Base-by-base conservation (phyloP, 2,329 filamentous ascomycete genomes). In the Gyromitra esculenta region DNA sequence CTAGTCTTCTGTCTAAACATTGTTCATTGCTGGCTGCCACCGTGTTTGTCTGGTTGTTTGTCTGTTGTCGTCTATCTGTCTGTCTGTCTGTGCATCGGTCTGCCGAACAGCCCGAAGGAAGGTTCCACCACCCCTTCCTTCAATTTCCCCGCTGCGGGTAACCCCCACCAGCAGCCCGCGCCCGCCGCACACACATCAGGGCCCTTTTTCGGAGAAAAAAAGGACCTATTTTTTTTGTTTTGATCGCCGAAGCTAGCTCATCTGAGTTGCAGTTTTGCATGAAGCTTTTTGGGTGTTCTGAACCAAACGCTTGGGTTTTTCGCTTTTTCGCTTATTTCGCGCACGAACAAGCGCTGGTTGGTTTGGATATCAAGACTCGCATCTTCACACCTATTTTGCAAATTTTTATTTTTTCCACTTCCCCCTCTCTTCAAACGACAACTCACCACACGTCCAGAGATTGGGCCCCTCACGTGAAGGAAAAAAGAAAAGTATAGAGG, bases 281-380 rank as follows among this genome's bases (percentile, higher is more conserved):
- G 11, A 60, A 63, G 57, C 35, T 60, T 56, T 25, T 41, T 59
- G 50, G 45, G 60, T 13, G 39, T 72, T 72, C 39, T n/a, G 37
- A 70, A 74, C 65, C 72, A 71, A 60, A 64, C 72, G 18, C 39
- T 39, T 57, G 72, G 72, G 41, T 63, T 63, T 60, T 21, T 41
- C 54, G 60, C 41, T 59, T 68, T 74, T 75, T 68, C 68, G 75
- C 75, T 74, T 75, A 50, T 74, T 69, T 50, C 18, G 71, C 41
- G 71, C 41, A 31, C 60, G 39, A 21, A 64, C 60, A 50, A 65
- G 56, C 52, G 64, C 50, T 70, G 59, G 64, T 65, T 75, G 65
- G 48, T 74, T 77, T 75, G 71, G 37, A 77, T 77, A 77, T 73
- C 72, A 75, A 75, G 31, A 75, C 72, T 54, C 43, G 72, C 72